A percentile compares a stretch with the other conserved stretches of the same genome.
phyloP scores from a whole-genome alignment of 2,329 filamentous ascomycete species.

The Colletotrichum acutatum region DNA sequence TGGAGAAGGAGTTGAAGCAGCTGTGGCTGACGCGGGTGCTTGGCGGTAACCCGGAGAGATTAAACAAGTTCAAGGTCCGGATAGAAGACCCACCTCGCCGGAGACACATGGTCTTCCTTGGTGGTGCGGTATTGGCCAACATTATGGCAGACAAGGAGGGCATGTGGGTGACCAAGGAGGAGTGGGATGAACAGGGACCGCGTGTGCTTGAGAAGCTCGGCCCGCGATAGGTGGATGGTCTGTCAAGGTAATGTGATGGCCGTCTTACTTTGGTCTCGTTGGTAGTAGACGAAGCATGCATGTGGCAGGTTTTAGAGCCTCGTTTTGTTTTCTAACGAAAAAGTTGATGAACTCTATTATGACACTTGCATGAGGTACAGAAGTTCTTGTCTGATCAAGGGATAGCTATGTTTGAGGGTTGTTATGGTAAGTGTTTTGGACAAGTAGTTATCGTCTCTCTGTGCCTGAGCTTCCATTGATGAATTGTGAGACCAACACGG shows the following conservation, averaged over 20 bases:
- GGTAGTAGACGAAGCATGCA: conserved; percentile 35
- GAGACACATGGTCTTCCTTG: conserved; percentile 99
- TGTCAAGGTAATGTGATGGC: neutral
- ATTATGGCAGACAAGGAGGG: conserved; percentile 99
- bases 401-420: no score
- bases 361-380: neutral
- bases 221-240: conserved; percentile 69
- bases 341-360: conserved; percentile 29
- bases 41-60: conserved; percentile 88
- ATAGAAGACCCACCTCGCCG: conserved; percentile 97
- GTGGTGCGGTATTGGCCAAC: conserved; percentile 95
- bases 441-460: no score
- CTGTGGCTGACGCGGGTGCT: conserved; percentile 95
- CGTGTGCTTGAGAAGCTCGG: conserved; percentile 92
- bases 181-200: conserved; percentile 94
- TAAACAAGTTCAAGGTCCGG: conserved; percentile 99
- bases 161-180: conserved; percentile 98
- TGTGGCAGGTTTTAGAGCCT: conserved; percentile 34
- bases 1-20: conserved; percentile 99
- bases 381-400: neutral
- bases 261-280: conserved; percentile 21
- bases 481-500: neutral
- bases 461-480: neutral
- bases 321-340: conserved; percentile 31
- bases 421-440: no score